Base-by-base conservation (phyloP, 1,139 yeast genomes). In the Hyphopichia fennica region DNA sequence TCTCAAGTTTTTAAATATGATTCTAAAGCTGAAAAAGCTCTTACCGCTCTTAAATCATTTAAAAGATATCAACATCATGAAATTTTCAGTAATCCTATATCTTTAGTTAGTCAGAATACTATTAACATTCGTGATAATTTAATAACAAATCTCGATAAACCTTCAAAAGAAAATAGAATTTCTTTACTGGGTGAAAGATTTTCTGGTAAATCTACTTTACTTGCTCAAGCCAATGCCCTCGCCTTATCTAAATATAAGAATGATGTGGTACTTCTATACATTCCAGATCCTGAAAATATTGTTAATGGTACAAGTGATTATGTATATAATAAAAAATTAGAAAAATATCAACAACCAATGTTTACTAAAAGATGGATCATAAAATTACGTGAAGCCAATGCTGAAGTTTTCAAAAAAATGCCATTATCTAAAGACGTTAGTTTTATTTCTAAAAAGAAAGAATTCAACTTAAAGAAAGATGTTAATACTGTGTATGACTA, bases 271-370 rank as follows among this genome's bases (percentile, higher is more conserved):
- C 67, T 87, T 3, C 58, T 91, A 39, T 89, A 88, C 45, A 65
- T 91, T 22, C 81, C 89, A 23, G 69, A 82, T 47, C 83, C 90
- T 1, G 79, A 75, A 37, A 64, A 70, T 29, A 69, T 89, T 19
- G 70, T 82, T 18, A 81, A 87, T 52, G 98, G 97, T 42, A 69
- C 87, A 29, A 77, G 72, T 45, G 95, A 87, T 60, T 87, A 81
- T 56, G 68, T 77, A 42, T 76, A 64, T 51, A 85, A 86, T 59
- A 67, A 70, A 30, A 65, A 64, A 37, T 55, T 74, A 27, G 65
- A 69, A 22, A 57, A 69, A 40, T 88, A 82, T 60, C 84, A 81
- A 41, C 96, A 90, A 62, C 96, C 96, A 43, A 86, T 86, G 95
- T 79, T 75, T 54, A 71, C 87, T 44, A 81, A 81, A 54, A 72